Evolutionary conservation across 331 rosid species (phyloP), one percentile per base, ranked within the genome.

Genomic region (Spiraea crenata): DNA sequence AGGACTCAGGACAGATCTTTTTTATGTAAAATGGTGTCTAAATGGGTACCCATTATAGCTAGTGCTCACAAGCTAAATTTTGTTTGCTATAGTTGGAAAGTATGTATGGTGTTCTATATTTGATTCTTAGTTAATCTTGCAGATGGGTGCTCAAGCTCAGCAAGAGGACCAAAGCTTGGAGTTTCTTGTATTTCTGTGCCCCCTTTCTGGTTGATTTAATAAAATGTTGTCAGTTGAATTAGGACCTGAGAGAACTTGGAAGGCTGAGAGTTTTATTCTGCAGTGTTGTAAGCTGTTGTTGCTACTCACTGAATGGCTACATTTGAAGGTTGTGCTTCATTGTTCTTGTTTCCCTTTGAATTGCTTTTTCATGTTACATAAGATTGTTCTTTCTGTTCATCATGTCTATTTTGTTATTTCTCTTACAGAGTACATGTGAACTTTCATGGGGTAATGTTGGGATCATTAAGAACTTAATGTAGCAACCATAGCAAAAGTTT

Each of bases 121-220:
- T 70, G 66, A 79, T 50, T 7, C 42, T 35, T 58, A 56, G 42
- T 57, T 75, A 38, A 58, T 72, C 57, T 77, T 82, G 86, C 85
- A 89, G 92, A 39, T 72, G 65, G 76, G 65, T 8, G 63, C 71
- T 70, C 67, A 62, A 2, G 65, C 78, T 67, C 73, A 78, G 78
- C 63, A 76, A 38, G 80, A 74, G 63, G 81, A 69, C 70, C 48
- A 37, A 42, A 20, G 63, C 12, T 55, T 9, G 57, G 70, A 46
- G 65, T 40, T 67, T 59, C 63, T 34, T 10, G 41, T 59, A 55
- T 49, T 68, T 67, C 73, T 20, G 64, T 76, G 7, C 50, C 38
- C 51, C 16, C 49, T 76, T 62, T 55, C n/a, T 13, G 37, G 44
- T 70, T 78, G 58, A 14, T 6, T 63, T 42, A 40, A 71, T 79